Evolutionary conservation across 169 alveolate species (phyloP), one percentile per base, ranked within the genome.

Genomic region (Theileria orientalis): DNA sequence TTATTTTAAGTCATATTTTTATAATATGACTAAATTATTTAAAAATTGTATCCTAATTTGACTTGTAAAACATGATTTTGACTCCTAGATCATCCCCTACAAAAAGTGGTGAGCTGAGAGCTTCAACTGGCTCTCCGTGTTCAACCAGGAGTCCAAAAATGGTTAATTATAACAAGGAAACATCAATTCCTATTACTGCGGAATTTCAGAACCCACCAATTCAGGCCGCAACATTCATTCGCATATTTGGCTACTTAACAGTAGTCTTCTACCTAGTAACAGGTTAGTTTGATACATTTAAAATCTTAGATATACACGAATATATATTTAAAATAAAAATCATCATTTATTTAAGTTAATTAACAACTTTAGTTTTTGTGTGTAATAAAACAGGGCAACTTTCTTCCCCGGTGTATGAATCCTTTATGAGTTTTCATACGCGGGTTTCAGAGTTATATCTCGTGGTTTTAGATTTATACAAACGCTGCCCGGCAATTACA

Each of bases 361-460:
- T n/a, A n/a, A n/a, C n/a, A 14, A 21, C 13, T 49, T 42, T 75
- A 77, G 73, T 77, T 44, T 6, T 25, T 47, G n/a, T 54, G 23
- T 52, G 46, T 29, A 64, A 42, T 32, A 16, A 27, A 0, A 37
- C 23, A 3, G 69, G 40, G 42, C 23, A 27, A 47, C 33, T 62
- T 3, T 11, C 37, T 46, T 77, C 54, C 32, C 25, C 46, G 6
- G 2, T 42, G 29, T 42, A 33, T 7, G 14, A 41, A 44, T 11
- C 30, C 25, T 8, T 73, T 25, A 16, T 16, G 51, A 0, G n/a
- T 33, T 33, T 73, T 13, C 54, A 37, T 27, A 54, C 8, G 5
- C 40, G 23, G 33, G 49, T 42, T 9, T 44, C 19, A 25, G 62
- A 66, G 42, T 21, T 5, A 19, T 44, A 60, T 25, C 64, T 64